A percentile compares a stretch with the other conserved stretches of the same genome.
Conservation (phyloP, 2,329 filamentous ascomycete species). For the Daldinia sp. region DNA sequence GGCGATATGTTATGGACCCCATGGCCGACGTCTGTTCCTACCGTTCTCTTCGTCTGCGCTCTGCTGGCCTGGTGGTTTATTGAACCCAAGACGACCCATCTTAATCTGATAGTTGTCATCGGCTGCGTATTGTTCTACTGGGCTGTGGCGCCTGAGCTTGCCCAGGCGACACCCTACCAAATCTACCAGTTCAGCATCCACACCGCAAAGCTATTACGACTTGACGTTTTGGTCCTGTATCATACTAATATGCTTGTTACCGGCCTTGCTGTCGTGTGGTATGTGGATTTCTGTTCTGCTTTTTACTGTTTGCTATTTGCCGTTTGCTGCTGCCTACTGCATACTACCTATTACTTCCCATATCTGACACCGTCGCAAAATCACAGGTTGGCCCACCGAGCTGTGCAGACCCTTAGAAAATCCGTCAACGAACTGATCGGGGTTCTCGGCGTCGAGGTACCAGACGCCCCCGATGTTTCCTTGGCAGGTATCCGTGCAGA, state of each 20-base stretch:
- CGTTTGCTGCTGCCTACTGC: neutral
- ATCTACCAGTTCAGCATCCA: conserved; percentile 52
- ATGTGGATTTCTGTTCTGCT: conserved; percentile 47
- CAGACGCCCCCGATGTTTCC: conserved; percentile 87
- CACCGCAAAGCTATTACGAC: conserved; percentile 56
- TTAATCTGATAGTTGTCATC: conserved; percentile 58
- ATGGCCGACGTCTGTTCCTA: conserved; percentile 60
- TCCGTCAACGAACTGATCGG: conserved; percentile 91
- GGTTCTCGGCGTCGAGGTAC: conserved; percentile 93
- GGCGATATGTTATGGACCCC: conserved; percentile 64
- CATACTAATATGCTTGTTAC: conserved; percentile 69
- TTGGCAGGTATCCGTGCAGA: conserved; percentile 89
- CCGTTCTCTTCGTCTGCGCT: conserved; percentile 58
- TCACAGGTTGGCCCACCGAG: conserved; percentile 82
- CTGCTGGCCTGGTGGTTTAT: conserved; percentile 60
- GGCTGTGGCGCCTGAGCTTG: conserved; percentile 57
- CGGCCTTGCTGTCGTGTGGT: conserved; percentile 67
- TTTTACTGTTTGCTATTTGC: no score
- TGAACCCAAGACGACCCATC: conserved; percentile 58
- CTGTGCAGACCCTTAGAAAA: conserved; percentile 89
- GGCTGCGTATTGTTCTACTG: conserved; percentile 57
- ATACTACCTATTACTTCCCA: neutral
- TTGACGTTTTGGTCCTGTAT: conserved; percentile 61
- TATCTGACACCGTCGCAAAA: conserved; percentile 34
- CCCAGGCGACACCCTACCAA: conserved; percentile 53